Percentiles rank a stretch among this genome's conserved stretches.
These are phyloP conservation scores for Wickerhamiella shivajii DNA, from an alignment of 805 yeast genomes.

Conservation along the genomic window DNA sequence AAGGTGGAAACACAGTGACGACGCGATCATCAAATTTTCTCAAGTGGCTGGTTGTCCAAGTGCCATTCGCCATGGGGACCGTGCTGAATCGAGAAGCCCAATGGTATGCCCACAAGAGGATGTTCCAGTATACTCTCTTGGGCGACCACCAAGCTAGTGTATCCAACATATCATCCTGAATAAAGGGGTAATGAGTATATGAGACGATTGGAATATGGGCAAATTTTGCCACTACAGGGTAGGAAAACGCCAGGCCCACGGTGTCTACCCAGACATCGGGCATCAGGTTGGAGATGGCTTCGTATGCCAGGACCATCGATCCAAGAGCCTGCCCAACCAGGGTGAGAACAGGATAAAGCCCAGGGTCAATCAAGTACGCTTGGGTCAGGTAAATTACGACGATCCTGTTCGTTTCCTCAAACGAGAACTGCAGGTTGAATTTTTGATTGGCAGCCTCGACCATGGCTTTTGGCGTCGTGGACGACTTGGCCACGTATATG, in stretches of 20 bases:
- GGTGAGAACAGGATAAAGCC: constrained; percentile 66
- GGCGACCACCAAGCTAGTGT: constrained; percentile 16
- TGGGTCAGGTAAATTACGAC: constrained; percentile 45
- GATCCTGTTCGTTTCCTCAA: constrained; percentile 36
- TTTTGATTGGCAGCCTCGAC: constrained; percentile 29
- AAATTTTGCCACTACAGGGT: constrained; percentile 44
- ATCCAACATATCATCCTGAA: constrained; percentile 65
- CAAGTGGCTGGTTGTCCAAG: constrained; percentile 84
- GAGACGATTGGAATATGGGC: constrained; percentile 64
- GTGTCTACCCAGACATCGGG: constrained; percentile 95
- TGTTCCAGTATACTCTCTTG: constrained; percentile 57
- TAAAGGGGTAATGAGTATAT: constrained; percentile 90
- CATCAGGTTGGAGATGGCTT: constrained; percentile 47
- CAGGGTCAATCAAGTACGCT: constrained; percentile 50
- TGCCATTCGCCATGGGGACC: constrained; percentile 61
- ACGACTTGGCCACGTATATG: constrained; percentile 51
- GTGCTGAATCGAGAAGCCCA: constrained; percentile 53
- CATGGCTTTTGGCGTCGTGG: constrained; percentile 33
- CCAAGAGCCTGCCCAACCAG: constrained; percentile 81
- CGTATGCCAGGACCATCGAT: constrained; percentile 48
- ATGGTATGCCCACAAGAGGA: constrained; percentile 48
- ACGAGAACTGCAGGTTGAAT: constrained; percentile 36
- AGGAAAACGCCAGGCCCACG: constrained; percentile 82
- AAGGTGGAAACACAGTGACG: constrained; percentile 71
- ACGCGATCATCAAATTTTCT: constrained; percentile 28